A percentile compares a stretch with the other conserved stretches of the same genome.
Conservation (phyloP, 805 yeast species). For the Cyberlindnera mycetangii region DNA sequence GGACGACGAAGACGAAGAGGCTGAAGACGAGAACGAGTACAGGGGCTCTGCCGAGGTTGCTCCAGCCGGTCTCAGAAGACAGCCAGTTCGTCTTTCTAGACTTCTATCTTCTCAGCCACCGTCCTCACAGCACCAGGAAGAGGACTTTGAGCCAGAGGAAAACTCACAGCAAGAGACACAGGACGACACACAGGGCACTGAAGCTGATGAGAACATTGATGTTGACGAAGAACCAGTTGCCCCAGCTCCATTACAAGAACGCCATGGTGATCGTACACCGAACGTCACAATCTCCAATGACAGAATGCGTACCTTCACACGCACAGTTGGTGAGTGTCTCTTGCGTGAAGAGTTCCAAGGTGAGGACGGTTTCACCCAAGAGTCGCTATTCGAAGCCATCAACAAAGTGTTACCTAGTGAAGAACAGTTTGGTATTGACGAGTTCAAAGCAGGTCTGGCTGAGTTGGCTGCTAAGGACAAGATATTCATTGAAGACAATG, state of each 20-base stretch:
- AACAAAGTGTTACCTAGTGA: constrained; percentile 35
- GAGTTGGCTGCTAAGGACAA: constrained; percentile 29
- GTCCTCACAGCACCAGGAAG: constrained; percentile 17
- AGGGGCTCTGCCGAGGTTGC: too few relatives aligned
- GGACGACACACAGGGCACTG: constrained; percentile 5
- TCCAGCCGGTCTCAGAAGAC: constrained; percentile 1
- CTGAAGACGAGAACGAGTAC: neutral
- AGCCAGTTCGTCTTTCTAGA: constrained; percentile 3
- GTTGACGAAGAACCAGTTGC: neutral
- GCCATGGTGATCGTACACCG: neutral
- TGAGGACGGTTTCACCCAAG: constrained; percentile 32
- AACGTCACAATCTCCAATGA: constrained; percentile 16
- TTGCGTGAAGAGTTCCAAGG: constrained; percentile 20
- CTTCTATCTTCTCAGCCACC: constrained; percentile 5
- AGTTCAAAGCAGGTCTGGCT: constrained; percentile 36
- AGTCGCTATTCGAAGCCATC: constrained; percentile 31
- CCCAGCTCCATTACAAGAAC: constrained; percentile 8
- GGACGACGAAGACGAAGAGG: constrained; percentile 7
- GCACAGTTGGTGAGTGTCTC: constrained; percentile 11
- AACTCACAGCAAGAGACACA: constrained; percentile 12
- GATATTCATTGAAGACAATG: constrained; percentile 34
- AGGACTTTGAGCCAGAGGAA: constrained; percentile 11
- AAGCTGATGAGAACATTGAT: too few relatives aligned
- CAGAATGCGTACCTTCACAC: constrained; percentile 14
- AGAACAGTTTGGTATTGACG: constrained; percentile 35